Evolutionary conservation across 768 basidiomycete genomes (phyloP), one percentile per base, ranked within the genome.

Genomic region (Mycena floridula): DNA sequence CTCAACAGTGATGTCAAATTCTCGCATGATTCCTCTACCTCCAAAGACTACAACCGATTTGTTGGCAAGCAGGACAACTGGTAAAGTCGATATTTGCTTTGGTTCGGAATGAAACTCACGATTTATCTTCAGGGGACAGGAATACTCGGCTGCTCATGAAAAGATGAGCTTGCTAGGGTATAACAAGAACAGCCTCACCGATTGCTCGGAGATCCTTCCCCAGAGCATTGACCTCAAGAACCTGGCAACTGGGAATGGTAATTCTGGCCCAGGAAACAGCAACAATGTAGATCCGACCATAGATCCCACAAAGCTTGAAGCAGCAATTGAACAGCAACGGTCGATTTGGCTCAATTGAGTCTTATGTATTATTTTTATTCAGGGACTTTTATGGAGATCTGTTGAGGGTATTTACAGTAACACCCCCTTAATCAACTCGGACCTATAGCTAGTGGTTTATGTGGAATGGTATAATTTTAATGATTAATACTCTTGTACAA

Each of bases 201-300:
- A 53, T 12, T 53, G 52, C 39, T 48, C 52, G 22, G 52, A 53
- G 37, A 36, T 53, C 3, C 43, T 53, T 45, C 52, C 52, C 15
- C 38, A 40, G 30, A 41, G 40, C 37, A 53, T 53, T 24, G 44
- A 50, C 9, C 43, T 53, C 22, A 37, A 37, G 18, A 27, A 43
- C 16, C 7, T 53, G 20, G 35, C 32, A 15, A 30, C 26, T 4
- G 18, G 8, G 25, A 27, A 32, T 11, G 32, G 24, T n/a, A 21
- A 21, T 12, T 25, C 35, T 20, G n/a, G n/a, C n/a, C n/a, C n/a
- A n/a, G n/a, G n/a, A n/a, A n/a, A n/a, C n/a, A n/a, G n/a, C n/a
- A 12, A 7, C 22, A 20, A 40, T 38, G 25, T 22, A 13, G 13
- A 22, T 23, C 37, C 36, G 22, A 20, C 40, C 1, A 43, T 53